Conservation (phyloP, 2,329 filamentous ascomycete genomes). For the Cladosporium sp. region DNA sequence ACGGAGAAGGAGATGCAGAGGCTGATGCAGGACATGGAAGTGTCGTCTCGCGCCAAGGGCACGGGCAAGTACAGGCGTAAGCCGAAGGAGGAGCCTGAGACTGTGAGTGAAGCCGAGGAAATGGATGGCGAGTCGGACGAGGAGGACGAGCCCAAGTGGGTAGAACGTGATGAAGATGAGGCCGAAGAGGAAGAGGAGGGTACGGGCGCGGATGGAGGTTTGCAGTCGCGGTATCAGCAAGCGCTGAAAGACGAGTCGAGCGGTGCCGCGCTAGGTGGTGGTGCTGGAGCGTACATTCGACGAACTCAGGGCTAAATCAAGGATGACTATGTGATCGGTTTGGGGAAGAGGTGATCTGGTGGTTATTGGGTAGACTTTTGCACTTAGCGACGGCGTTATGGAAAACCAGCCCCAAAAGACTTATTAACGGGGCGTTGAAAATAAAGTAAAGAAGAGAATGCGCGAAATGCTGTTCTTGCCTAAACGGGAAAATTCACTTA, state of each 20-base stretch:
- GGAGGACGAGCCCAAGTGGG: conserved; percentile 34
- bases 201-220: conserved; percentile 54
- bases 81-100: conserved; percentile 44
- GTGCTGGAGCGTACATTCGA: conserved; percentile 16
- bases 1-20: conserved; percentile 81
- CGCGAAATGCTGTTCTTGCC: no score
- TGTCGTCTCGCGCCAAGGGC: conserved; percentile 42
- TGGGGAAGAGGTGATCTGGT: background rate
- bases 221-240: conserved; percentile 72
- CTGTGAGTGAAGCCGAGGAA: conserved; percentile 49
- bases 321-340: background rate
- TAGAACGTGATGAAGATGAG: conserved; percentile 44
- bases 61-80: conserved; percentile 28
- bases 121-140: conserved; percentile 53
- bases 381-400: conserved; percentile 8
- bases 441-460: no score
- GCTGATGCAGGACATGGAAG: conserved; percentile 90
- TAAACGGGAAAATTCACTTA: no score
- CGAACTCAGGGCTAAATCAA: conserved; percentile 17
- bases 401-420: no score
- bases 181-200: conserved; percentile 56
- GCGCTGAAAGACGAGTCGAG: conserved; percentile 56
- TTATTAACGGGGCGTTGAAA: no score
- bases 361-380: background rate
- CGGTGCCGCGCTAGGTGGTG: conserved; percentile 2